Evolutionary conservation across 2,329 filamentous ascomycete species (phyloP), one percentile per base, ranked within the genome.

Genomic region (Aspergillus caelatus): DNA sequence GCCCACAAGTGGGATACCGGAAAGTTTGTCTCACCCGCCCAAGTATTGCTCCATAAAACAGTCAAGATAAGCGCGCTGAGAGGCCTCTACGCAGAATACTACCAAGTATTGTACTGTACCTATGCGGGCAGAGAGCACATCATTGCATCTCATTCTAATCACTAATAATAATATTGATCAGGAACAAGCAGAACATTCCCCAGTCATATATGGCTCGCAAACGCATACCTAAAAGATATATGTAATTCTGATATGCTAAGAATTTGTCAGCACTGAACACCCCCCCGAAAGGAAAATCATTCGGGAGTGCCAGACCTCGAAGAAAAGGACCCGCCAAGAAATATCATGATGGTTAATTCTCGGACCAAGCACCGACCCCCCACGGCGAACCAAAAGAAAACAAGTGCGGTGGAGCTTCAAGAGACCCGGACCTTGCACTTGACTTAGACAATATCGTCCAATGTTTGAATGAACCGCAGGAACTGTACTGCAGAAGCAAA

Each of bases 401-500:
- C 34, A 55, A 55, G 26, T 23, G 45, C 23, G 32, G 52, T 55
- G 52, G 52, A 55, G 32, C 52, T 39, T 55, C 12, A 34, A 41
- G 36, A 39, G n/a, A 19, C 4, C n/a, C 32, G 12, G 32, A 19
- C n/a, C 52, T 55, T 7, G 30, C 5, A 14, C 52, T 55, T 32
- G 14, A 39, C 36, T 26, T 26, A 8, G 23, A 34, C 52, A 39
- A 36, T 39, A 39, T 19, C 52, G 8, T 55, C 32, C 16, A 32
- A n/a, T 34, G 16, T 55, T 36, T 55, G 34, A 21, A 2, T 54
- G 36, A 54, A 34, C 52, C n/a, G 32, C 28, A 39, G 39, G 16
- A 32, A 41, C 23, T n/a, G 16, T 39, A 60, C 52, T 63, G 57
- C 61, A 60, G 48, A 53, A 57, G 53, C 62, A 57, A 53, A 39